These are phyloP conservation scores for Crassisporium funariophilum DNA, from an alignment of 768 basidiomycete genomes.

Conservation along the genomic window DNA sequence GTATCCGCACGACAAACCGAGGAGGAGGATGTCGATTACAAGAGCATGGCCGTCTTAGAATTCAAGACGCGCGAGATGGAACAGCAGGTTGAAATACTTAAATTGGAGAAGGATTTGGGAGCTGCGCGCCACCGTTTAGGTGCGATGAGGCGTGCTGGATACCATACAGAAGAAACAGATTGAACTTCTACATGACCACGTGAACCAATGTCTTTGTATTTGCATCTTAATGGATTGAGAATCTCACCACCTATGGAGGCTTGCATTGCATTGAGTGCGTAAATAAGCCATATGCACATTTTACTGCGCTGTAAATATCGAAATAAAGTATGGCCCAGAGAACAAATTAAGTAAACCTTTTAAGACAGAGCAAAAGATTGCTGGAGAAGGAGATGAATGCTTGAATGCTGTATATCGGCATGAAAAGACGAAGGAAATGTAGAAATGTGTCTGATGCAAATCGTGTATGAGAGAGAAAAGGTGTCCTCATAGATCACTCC, in stretches of 20 bases:
- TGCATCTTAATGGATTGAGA: slow-evolving; percentile 8
- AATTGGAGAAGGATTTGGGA: slow-evolving; percentile 92
- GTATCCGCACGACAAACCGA: slow-evolving; percentile 82
- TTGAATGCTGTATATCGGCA: slow-evolving; percentile 16
- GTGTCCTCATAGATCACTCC: slow-evolving; percentile 25
- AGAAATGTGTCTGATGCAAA: slow-evolving; percentile 11
- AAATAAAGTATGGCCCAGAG: neutral
- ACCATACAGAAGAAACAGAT: slow-evolving; percentile 85
- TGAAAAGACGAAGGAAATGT: slow-evolving; percentile 16
- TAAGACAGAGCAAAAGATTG: neutral
- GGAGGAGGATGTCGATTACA: slow-evolving; percentile 85
- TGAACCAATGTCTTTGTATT: slow-evolving; percentile 15
- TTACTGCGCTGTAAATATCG: neutral
- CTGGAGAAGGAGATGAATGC: neutral
- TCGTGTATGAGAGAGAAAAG: slow-evolving; percentile 5
- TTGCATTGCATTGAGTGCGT: too few relatives aligned
- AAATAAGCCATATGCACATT: too few relatives aligned
- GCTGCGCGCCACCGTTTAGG: slow-evolving; percentile 82
- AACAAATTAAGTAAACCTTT: too few relatives aligned
- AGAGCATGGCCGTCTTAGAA: slow-evolving; percentile 90
- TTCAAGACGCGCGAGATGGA: slow-evolving; percentile 99
- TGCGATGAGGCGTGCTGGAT: slow-evolving; percentile 86
- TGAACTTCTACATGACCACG: slow-evolving; percentile 29
- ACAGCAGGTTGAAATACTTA: slow-evolving; percentile 97
- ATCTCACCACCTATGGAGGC: neutral